Percentiles rank a stretch among this genome's conserved stretches.
Conservation (phyloP, 371 early-diverging fungal genomes). For the Mortierella polycephala region DNA sequence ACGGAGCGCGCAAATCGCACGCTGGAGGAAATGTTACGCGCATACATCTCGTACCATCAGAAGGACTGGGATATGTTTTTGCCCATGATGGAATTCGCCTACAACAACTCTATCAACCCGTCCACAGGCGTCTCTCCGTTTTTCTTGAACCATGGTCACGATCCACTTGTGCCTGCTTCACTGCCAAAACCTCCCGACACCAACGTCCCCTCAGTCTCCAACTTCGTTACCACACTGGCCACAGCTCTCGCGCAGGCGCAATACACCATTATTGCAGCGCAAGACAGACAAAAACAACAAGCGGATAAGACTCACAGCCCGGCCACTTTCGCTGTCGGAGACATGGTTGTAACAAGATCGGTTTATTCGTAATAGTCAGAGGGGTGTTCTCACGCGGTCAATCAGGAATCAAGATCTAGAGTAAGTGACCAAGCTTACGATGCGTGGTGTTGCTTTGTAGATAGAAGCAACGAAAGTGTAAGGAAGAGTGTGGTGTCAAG, state of each 20-base stretch:
- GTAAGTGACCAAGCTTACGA: no score
- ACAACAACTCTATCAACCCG: slow-evolving; percentile 57
- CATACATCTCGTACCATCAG: slow-evolving; percentile 49
- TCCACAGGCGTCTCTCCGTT: slow-evolving; percentile 52
- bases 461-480: no score
- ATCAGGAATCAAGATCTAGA: no score
- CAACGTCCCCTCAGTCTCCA: neutral
- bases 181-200: neutral
- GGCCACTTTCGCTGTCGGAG: slow-evolving; percentile 4
- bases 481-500: no score
- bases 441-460: no score
- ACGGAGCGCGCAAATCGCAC: slow-evolving; percentile 62
- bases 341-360: slow-evolving; percentile 4
- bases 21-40: slow-evolving; percentile 61
- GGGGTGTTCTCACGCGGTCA: no score
- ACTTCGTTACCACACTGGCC: neutral
- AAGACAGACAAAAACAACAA: slow-evolving; percentile 6
- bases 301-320: slow-evolving; percentile 3
- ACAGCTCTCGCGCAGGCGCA: neutral
- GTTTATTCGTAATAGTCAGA: no score
- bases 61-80: slow-evolving; percentile 58
- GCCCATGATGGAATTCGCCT: slow-evolving; percentile 60
- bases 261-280: neutral
- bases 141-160: slow-evolving; percentile 42
- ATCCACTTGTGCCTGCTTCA: slow-evolving; percentile 25